Evolutionary conservation across 169 alveolate species (phyloP).

Genomic region (Neospora caninum): DNA sequence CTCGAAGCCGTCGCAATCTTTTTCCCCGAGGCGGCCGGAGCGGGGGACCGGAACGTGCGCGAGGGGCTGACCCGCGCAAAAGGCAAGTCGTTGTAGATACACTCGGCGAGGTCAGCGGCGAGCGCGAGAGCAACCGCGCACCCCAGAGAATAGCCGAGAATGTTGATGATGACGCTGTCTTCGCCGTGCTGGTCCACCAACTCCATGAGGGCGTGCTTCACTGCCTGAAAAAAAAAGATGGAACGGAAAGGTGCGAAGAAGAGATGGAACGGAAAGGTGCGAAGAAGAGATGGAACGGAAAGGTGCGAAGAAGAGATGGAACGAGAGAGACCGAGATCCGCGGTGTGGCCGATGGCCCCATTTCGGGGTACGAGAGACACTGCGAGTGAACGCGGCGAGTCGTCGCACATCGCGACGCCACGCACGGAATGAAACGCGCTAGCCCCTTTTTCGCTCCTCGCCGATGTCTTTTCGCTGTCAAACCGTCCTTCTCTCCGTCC

Average conservation of each 20-base stretch:
- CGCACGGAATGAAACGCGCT: too few species aligned
- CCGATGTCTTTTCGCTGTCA: too few species aligned
- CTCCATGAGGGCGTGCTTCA: slow-evolving; percentile 57
- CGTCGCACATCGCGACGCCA: too few species aligned
- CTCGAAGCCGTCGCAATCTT: background rate
- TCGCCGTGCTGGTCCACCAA: slow-evolving; percentile 53
- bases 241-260: background rate
- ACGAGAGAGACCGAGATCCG: too few species aligned
- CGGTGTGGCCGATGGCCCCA: too few species aligned
- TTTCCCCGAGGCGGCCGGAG: background rate
- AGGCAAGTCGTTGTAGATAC: background rate
- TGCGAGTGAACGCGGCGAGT: too few species aligned
- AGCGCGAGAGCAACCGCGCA: slow-evolving; percentile 58
- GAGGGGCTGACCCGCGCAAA: background rate
- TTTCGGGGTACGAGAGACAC: too few species aligned
- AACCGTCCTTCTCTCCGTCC: too few species aligned
- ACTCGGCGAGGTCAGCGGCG: slow-evolving; percentile 30
- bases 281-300: background rate
- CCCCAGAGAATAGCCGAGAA: slow-evolving; percentile 62
- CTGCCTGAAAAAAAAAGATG: slow-evolving; percentile 15
- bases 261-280: background rate
- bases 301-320: background rate
- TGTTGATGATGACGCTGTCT: slow-evolving; percentile 19
- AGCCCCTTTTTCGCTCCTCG: too few species aligned
- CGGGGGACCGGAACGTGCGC: background rate